Evolutionary conservation across 2,329 filamentous ascomycete genomes (phyloP), one percentile per base, ranked within the genome.

Genomic region (Beauveria bassiana): DNA sequence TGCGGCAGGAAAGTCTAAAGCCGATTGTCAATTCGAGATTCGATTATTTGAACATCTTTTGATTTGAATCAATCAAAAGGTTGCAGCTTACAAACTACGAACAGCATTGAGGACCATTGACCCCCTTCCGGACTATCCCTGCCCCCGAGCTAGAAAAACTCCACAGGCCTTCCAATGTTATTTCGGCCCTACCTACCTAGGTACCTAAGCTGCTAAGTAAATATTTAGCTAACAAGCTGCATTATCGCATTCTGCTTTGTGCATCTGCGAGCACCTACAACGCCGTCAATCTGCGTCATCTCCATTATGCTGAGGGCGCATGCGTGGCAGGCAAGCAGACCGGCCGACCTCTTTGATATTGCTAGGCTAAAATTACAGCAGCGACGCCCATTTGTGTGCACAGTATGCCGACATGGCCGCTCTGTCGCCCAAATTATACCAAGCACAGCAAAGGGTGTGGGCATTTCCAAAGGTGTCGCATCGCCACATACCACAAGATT

Each of bases 251-350:
- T 51, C 51, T 42, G 34, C 56, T 59, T 38, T 38, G 47, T 26
- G 56, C 56, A 49, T 40, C 34, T 51, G 16, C 24, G 9, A 34
- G 43, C 46, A 26, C 31, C 34, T 43, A 42, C 46, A 31, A 62
- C 61, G 63, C 66, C 67, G 72, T 66, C 40, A 46, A 60, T 53
- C 46, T 50, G 47, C 28, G 57, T 22, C 42, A 47, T 46, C 49
- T 54, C n/a, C 40, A 59, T 34, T 65, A 80, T 80, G 78, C 74
- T 80, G 64, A 76, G 76, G 71, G 72, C 73, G 66, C 73, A 73
- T 64, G 63, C 71, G 67, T 74, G 72, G 68, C 73, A 74, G 73
- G 78, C 78, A 65, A 63, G 70, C 62, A 56, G 2, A 24, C 5
- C 34, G 34, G 12, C 31, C n/a, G 26, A 42, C 59, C 34, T 26